Evolutionary conservation across 1,284 basidiomycete species (phyloP), one percentile per base, ranked within the genome.

Genomic region (Phlebopus sp.): DNA sequence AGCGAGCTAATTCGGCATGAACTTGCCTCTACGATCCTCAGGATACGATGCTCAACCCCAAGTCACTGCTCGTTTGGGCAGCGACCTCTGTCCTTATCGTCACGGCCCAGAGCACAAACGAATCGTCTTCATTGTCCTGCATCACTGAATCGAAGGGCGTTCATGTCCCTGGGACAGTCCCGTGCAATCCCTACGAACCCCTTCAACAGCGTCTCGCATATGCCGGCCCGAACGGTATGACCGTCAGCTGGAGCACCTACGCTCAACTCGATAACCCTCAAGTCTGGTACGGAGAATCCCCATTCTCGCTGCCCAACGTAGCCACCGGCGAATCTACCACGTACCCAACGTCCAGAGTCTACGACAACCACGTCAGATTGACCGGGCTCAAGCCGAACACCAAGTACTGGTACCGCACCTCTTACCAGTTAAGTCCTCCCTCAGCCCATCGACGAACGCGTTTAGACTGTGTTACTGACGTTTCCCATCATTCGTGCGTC

Each of bases 311-410:
- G 34, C 55, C 50, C 14, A 55, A 37, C 9, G 54, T 62, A 17
- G 56, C 50, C 11, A 46, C 34, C 7, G 60, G 59, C 21, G 42
- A 0, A 18, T 64, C 60, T 31, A 50, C 40, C 34, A 62, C 60
- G 1, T 65, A 63, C 40, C 53, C 50, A 6, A 46, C 49, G 11
- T 62, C 60, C 4, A 57, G 56, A 31, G 60, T 63, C 11, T 65
- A 54, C 17, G 50, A 62, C 30, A 65, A 65, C 43, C 60, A 65
- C 31, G 62, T 62, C 29, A 65, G 53, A 25, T 35, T 62, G 29
- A 63, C 52, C 5, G 59, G 57, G 17, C 52, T 65, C 15, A 48
- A 54, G 25, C 37, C 61, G 10, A 38, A 41, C 10, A 63, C 60
- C 5, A 55, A 42, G 13, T 65, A 63, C 34, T 65, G 62, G 60